These are phyloP conservation scores for Vachellia pachyceras DNA, from an alignment of 306 rosid species.

Conservation along the genomic window DNA sequence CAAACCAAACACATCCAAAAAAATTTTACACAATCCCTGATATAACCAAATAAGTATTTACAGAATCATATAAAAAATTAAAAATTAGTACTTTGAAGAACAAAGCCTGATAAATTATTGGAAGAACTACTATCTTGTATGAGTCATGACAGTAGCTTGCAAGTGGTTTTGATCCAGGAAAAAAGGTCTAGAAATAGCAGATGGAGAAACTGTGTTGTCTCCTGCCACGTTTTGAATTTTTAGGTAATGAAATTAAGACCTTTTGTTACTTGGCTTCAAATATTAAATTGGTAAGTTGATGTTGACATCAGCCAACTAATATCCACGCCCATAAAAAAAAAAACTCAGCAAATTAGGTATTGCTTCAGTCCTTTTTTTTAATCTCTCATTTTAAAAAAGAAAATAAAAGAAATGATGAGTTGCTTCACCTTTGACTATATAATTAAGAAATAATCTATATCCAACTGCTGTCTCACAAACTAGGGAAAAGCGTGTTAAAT, in stretches of 20 bases:
- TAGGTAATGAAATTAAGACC: background rate
- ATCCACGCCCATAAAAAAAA: background rate
- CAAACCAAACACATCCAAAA: background rate
- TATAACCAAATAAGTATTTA: background rate
- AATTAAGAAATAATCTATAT: background rate
- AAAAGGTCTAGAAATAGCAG: background rate
- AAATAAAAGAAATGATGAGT: background rate
- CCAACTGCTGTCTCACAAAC: background rate
- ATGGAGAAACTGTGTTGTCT: background rate
- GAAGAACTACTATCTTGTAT: background rate
- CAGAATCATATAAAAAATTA: background rate
- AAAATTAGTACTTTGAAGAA: background rate
- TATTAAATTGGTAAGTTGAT: background rate
- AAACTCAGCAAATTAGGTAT: background rate
- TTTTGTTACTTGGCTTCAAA: background rate
- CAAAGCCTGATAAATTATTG: background rate
- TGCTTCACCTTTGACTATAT: background rate
- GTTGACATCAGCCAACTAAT: constrained; percentile 4
- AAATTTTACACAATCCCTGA: background rate
- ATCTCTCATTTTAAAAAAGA: background rate
- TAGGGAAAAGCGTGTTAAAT: background rate
- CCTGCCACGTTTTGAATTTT: constrained; percentile 12
- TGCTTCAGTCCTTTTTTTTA: background rate
- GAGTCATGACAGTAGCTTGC: background rate
- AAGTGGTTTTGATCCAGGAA: constrained; percentile 6